Conservation (phyloP, 371 early-diverging fungal genomes). For the Saksenaea vasiformis region DNA sequence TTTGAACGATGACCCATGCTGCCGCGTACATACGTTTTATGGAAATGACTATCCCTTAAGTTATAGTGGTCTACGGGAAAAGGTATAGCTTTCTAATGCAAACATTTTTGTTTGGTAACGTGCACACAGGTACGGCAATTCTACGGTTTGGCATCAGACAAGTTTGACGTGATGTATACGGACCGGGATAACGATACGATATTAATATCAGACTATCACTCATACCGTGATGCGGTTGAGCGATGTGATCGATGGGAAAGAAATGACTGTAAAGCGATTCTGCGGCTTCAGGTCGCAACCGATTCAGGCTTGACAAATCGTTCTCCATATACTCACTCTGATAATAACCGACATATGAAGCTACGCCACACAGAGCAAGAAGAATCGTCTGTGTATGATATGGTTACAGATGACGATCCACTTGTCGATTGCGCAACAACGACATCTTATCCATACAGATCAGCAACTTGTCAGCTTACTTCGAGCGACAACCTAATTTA, state of each 20-base stretch:
- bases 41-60: neutral
- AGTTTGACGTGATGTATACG: neutral
- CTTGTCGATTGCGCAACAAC: too few species aligned
- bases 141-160: neutral
- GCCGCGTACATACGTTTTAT: neutral
- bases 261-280: neutral
- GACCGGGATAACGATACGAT: neutral
- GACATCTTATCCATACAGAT: too few species aligned
- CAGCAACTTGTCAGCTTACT: neutral
- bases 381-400: too few species aligned
- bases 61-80: neutral
- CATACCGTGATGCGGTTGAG: neutral
- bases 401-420: too few species aligned
- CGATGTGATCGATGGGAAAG: neutral
- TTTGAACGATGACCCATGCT: neutral
- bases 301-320: neutral
- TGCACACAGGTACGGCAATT: neutral
- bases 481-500: neutral
- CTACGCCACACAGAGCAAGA: too few species aligned
- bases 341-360: too few species aligned
- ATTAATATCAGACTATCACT: neutral
- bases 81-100: neutral
- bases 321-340: neutral
- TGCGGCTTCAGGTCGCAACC: neutral
- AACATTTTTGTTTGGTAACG: neutral